Conservation (phyloP, 2,329 filamentous ascomycete species). For the Periconia sp. region DNA sequence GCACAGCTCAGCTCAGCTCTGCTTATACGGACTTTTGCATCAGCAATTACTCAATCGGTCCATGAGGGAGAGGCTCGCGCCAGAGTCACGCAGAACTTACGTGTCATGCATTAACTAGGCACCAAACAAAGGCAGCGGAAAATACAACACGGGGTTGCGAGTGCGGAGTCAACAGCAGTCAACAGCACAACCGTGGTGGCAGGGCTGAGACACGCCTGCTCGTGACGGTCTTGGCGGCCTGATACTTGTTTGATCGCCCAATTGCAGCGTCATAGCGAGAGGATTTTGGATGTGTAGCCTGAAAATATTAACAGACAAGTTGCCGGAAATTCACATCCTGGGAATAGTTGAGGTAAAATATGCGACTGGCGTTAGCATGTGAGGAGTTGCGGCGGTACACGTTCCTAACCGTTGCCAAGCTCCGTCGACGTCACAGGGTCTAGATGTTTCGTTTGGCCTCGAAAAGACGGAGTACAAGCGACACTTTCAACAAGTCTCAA, state of each 20-base stretch:
- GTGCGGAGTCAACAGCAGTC: not conserved
- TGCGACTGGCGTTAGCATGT: not conserved
- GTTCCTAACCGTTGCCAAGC: conserved; percentile 12
- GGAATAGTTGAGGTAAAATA: too few species aligned
- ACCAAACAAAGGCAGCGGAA: not conserved
- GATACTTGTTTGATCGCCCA: conserved; percentile 9
- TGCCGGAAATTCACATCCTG: too few species aligned
- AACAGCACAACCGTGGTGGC: not conserved
- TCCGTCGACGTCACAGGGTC: conserved; percentile 13
- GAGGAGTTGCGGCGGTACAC: conserved; percentile 1
- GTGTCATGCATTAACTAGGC: not conserved
- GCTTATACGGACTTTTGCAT: conserved; percentile 10
- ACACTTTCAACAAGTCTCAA: too few species aligned
- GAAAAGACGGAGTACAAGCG: too few species aligned
- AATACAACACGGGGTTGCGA: not conserved
- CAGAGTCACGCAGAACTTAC: not conserved
- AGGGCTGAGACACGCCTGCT: conserved; percentile 10
- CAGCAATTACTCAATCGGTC: not conserved
- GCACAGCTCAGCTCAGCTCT: conserved; percentile 18
- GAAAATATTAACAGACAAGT: too few species aligned
- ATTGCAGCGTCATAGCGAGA: conserved; percentile 2
- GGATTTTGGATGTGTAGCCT: conserved; percentile 3
- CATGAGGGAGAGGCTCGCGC: not conserved
- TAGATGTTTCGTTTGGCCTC: too few species aligned
- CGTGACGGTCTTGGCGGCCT: conserved; percentile 8